These are phyloP conservation scores for Bodo saltans DNA, from an alignment of 78 protist genomes.

Conservation along the genomic window DNA sequence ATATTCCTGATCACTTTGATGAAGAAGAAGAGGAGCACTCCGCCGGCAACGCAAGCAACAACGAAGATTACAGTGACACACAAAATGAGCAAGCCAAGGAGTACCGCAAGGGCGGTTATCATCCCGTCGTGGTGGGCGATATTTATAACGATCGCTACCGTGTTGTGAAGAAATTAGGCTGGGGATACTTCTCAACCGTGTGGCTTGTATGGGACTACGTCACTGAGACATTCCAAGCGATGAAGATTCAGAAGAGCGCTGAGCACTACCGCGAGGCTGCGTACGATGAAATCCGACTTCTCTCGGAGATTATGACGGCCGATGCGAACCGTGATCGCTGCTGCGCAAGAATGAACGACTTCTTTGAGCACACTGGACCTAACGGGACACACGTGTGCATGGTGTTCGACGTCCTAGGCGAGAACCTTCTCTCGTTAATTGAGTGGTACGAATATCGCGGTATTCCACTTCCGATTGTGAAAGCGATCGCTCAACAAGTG, in stretches of 20 bases:
- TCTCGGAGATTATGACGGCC: conserved; percentile 17
- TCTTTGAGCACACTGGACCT: conserved; percentile 69
- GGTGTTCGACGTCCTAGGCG: conserved; percentile 87
- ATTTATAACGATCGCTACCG: conserved; percentile 64
- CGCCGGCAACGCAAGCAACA: not conserved
- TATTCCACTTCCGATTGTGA: conserved; percentile 69
- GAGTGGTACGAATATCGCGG: conserved; percentile 74
- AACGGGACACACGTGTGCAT: conserved; percentile 85
- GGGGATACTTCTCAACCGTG: conserved; percentile 99
- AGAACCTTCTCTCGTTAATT: conserved; percentile 74
- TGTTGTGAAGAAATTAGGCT: conserved; percentile 85
- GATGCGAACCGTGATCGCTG: conserved; percentile 11
- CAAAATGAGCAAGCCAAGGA: conserved; percentile 11
- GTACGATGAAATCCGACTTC: conserved; percentile 40
- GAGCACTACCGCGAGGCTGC: conserved; percentile 53
- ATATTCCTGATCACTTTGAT: too few relatives aligned
- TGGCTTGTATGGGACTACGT: conserved; percentile 63
- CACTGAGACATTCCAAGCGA: conserved; percentile 37
- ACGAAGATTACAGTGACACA: conserved; percentile 26
- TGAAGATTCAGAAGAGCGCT: conserved; percentile 65
- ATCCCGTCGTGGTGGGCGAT: conserved; percentile 81
- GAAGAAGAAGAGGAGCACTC: conserved; percentile 13
- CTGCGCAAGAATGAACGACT: conserved; percentile 43
- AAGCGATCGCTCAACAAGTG: conserved; percentile 61
- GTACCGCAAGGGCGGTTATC: conserved; percentile 84